These are phyloP conservation scores for Metschnikowia continentalis DNA, from an alignment of 805 yeast genomes.

Conservation along the genomic window DNA sequence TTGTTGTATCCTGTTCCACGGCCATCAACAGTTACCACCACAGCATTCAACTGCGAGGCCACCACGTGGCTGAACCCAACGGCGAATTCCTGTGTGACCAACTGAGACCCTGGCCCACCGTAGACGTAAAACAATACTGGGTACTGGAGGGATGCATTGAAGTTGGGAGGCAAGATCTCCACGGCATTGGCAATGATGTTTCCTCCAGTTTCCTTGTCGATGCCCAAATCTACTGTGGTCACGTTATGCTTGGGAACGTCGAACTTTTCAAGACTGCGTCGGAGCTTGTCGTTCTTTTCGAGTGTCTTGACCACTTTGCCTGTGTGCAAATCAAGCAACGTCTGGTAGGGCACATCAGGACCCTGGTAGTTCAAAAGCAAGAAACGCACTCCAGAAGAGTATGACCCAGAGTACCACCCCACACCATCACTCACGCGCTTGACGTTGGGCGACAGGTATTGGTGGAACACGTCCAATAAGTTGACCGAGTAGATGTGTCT, in stretches of 20 bases:
- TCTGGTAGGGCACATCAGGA: constrained; percentile 77
- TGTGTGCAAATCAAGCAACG: constrained; percentile 45
- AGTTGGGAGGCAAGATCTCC: constrained; percentile 75
- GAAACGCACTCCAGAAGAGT: constrained; percentile 75
- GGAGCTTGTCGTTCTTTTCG: constrained; percentile 45
- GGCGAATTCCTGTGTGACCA: constrained; percentile 59
- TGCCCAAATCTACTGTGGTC: constrained; percentile 51
- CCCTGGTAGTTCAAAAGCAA: constrained; percentile 70
- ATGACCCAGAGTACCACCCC: constrained; percentile 65
- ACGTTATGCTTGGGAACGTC: constrained; percentile 54
- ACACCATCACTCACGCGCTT: constrained; percentile 37
- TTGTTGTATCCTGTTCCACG: constrained; percentile 95
- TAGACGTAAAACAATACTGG: constrained; percentile 88
- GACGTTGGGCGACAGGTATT: constrained; percentile 7
- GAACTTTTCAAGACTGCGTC: constrained; percentile 36
- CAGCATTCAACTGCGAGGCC: constrained; percentile 71
- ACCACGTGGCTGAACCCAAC: constrained; percentile 69
- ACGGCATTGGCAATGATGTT: constrained; percentile 55
- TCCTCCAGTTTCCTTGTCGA: constrained; percentile 44
- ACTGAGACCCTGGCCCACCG: constrained; percentile 95
- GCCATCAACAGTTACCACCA: constrained; percentile 94
- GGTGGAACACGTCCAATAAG: constrained; percentile 46
- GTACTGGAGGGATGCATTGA: constrained; percentile 59
- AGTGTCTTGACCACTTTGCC: constrained; percentile 37
- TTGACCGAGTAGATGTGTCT: constrained; percentile 75